Evolutionary conservation across 768 basidiomycete species (phyloP).

Genomic region (Panus rudis): DNA sequence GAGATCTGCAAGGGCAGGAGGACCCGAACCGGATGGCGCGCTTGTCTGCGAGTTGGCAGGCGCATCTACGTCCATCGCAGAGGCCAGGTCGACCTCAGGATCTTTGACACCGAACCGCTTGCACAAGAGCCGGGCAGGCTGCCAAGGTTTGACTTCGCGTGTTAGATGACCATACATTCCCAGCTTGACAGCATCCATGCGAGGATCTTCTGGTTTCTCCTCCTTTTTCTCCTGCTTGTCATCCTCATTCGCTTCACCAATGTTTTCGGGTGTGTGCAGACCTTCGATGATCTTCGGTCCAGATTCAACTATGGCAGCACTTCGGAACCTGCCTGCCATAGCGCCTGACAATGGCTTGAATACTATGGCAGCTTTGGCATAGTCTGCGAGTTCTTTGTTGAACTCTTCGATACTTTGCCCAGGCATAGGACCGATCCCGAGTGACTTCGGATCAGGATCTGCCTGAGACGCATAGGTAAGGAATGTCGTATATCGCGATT

Average conservation of each 20-base stretch:
- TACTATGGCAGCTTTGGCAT: conserved; percentile 77
- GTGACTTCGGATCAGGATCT: conserved; percentile 32
- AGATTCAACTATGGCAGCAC: conserved; percentile 62
- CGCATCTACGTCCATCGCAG: conserved; percentile 16
- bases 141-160: conserved; percentile 65
- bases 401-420: conserved; percentile 62
- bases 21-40: background rate
- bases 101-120: conserved; percentile 92
- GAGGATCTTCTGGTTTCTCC: conserved; percentile 62
- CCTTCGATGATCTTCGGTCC: conserved; percentile 62
- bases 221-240: conserved; percentile 36
- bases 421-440: conserved; percentile 45
- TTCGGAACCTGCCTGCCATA: conserved; percentile 93
- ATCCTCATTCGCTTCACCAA: conserved; percentile 22
- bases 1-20: background rate
- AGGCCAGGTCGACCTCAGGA: conserved; percentile 55
- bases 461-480: conserved; percentile 57
- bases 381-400: conserved; percentile 79
- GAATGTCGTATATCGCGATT: conserved; percentile 79
- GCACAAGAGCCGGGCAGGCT: conserved; percentile 79
- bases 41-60: background rate
- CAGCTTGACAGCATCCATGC: conserved; percentile 70
- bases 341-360: conserved; percentile 90
- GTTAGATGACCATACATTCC: conserved; percentile 93
- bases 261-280: conserved; percentile 45